These are phyloP conservation scores for Cerioporus squamosus DNA, from an alignment of 1,284 basidiomycete genomes.

Conservation along the genomic window DNA sequence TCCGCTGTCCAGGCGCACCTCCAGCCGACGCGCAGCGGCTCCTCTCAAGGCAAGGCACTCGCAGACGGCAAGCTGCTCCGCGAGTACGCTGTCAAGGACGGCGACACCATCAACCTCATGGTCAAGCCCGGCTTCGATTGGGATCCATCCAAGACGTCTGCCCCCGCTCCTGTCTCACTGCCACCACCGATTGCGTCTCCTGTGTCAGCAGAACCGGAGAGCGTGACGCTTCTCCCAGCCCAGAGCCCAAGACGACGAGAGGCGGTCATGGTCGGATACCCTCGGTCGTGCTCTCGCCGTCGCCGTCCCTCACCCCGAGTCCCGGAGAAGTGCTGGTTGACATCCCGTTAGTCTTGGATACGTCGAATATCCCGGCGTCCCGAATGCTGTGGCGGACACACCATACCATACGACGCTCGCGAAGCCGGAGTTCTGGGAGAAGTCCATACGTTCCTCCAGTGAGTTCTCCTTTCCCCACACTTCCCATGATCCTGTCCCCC, in stretches of 20 bases:
- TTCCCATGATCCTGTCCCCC: too few species aligned
- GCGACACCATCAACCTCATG: slow-evolving; percentile 83
- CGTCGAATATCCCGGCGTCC: slow-evolving; percentile 48
- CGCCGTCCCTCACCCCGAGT: slow-evolving; percentile 53
- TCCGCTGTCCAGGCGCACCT: slow-evolving; percentile 65
- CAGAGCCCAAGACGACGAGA: slow-evolving; percentile 25
- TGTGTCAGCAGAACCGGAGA: slow-evolving; percentile 24
- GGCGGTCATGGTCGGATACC: slow-evolving; percentile 64
- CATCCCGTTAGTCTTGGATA: slow-evolving; percentile 68
- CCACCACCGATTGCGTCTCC: slow-evolving; percentile 14
- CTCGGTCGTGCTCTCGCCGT: slow-evolving; percentile 75
- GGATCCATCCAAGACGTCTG: slow-evolving; percentile 52
- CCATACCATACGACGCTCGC: slow-evolving; percentile 73
- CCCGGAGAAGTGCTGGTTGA: slow-evolving; percentile 56
- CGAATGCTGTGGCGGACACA: slow-evolving; percentile 43
- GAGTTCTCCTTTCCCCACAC: slow-evolving; percentile 24
- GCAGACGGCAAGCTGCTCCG: slow-evolving; percentile 84
- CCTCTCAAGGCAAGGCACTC: slow-evolving; percentile 86
- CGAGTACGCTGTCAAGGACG: slow-evolving; percentile 84
- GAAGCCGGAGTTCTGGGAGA: slow-evolving; percentile 78
- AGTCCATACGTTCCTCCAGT: slow-evolving; percentile 70
- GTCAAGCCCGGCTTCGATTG: slow-evolving; percentile 77
- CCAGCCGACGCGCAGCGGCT: slow-evolving; percentile 80
- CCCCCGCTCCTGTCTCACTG: slow-evolving; percentile 20
- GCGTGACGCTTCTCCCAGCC: slow-evolving; percentile 31